Base-by-base conservation (phyloP, 208 protist genomes). In the Lotmaria passim region DNA sequence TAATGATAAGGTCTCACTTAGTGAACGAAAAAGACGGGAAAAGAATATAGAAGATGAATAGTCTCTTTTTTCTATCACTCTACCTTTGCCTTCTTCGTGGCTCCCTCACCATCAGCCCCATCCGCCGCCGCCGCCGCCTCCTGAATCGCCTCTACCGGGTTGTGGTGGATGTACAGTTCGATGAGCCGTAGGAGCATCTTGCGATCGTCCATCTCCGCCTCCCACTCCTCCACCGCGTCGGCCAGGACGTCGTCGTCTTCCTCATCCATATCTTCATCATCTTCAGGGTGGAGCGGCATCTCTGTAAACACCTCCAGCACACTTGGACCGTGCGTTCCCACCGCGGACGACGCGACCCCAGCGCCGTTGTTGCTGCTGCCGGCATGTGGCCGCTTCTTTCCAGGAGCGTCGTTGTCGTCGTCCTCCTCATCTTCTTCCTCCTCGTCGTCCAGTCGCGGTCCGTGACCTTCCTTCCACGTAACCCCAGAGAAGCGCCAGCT, bases 271-370 rank as follows among this genome's bases (percentile, higher is more conserved):
- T 82, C 82, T 6, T 81, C 72, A 28, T 94, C 86, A 0, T 88
- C 82, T 23, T 82, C 78, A 1, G 89, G 89, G 70, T 88, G 82
- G 1, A 79, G 83, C 11, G 76, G 82, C 86, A 94, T 94, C 34
- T 78, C 57, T 47, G 67, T 78, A 71, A 94, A 94, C 12, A 87
- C 84, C 53, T 92, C 86, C n/a, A 94, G 73, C 66, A 94, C 70
- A 44, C 79, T 90, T 38, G 84, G 86, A 31, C 89, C 89, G 21
- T 69, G 76, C 60, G 48, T 59, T 69, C 69, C 60, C 50, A 57
- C 79, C 46, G 19, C 26, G 19, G 47, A 24, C 12, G 19, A 34
- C 30, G 46, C 58, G 14, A 36, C 23, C 15, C 34, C 34, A 31
- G 19, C 44, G 21, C 30, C 44, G 17, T 30, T 59, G 60, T 26